These are phyloP conservation scores for Leonotis leonurus DNA, from an alignment of 257 asterid genomes.

Conservation along the genomic window DNA sequence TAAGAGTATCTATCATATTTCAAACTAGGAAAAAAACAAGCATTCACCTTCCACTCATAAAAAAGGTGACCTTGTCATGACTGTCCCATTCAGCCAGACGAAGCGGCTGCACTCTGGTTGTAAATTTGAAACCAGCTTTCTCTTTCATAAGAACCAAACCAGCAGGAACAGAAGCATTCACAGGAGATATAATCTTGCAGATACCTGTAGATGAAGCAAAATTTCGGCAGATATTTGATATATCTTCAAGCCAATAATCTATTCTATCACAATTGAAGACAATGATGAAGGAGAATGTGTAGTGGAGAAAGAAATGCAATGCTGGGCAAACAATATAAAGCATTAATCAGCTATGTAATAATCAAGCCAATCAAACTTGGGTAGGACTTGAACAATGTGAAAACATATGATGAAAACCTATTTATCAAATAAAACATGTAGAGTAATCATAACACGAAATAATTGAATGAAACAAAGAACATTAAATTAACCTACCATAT, in stretches of 20 bases:
- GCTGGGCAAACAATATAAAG: background rate
- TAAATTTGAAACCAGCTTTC: constrained; percentile 78
- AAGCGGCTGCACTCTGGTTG: constrained; percentile 97
- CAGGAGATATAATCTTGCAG: constrained; percentile 94
- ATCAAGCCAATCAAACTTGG: background rate
- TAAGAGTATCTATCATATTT: constrained; percentile 3
- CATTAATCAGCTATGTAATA: background rate
- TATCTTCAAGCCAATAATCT: constrained; percentile 14
- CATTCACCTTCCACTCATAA: constrained; percentile 90
- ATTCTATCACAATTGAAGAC: background rate
- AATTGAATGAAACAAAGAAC: background rate
- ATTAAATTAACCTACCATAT: constrained; percentile 48
- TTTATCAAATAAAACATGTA: background rate
- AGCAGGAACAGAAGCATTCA: constrained; percentile 91
- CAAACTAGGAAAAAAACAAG: constrained; percentile 1
- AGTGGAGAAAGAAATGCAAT: background rate
- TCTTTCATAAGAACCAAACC: constrained; percentile 91
- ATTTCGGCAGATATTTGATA: background rate
- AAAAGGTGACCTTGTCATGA: constrained; percentile 86
- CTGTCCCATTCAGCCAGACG: constrained; percentile 93
- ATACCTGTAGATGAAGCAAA: constrained; percentile 51
- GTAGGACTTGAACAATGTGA: background rate
- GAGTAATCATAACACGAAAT: background rate
- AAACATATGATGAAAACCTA: constrained; percentile 3
- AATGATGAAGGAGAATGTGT: constrained; percentile 1